Base-by-base conservation (phyloP, 495 filamentous ascomycete species). In the Neurospora sp. region DNA sequence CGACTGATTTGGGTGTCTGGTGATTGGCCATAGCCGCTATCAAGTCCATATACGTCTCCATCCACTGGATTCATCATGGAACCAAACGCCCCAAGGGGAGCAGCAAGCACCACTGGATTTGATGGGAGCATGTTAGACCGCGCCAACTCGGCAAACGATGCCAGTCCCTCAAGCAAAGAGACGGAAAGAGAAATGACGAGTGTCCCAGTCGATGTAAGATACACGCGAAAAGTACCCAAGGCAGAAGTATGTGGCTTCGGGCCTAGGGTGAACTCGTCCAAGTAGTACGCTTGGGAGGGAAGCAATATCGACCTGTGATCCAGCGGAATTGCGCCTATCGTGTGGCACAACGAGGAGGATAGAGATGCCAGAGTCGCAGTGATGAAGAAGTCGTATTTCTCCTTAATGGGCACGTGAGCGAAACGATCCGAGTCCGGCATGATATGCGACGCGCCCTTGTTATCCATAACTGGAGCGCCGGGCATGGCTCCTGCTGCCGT, bases 1-100 rank as follows among this genome's bases (percentile, higher is more conserved):
- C 81, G 78, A 65, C 80, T 74, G 16, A 83, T 73, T 35, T 86
- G 84, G 0, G 84, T 84, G 71, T 84, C 83, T 20, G 84, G 84
- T n/a, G 84, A 85, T 44, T 83, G 82, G n/a, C 79, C 81, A 45
- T 80, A 76, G 16, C 78, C 75, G 72, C 44, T 75, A 53, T 79
- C 73, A 70, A 77, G 8, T 40, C 44, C 41, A 74, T 79, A 61
- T 65, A 40, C 72, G 42, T 80, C 74, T 48, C 75, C 73, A 53
- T 79, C 78, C 8, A 81, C 71, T 38, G 78, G 72, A 3, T 78
- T 74, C 38, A 83, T 79, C 70, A 82, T 78, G 20, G 79, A 76
- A n/a, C 83, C 84, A 71, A 86, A 85, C 39, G 83, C 78, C 3
- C 84, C 84, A 27, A 86, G 73, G 5, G 84, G 84, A 9, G 84